These are phyloP conservation scores for Centaurea solstitialis DNA, from an alignment of 129 eudicot species.

Conservation along the genomic window DNA sequence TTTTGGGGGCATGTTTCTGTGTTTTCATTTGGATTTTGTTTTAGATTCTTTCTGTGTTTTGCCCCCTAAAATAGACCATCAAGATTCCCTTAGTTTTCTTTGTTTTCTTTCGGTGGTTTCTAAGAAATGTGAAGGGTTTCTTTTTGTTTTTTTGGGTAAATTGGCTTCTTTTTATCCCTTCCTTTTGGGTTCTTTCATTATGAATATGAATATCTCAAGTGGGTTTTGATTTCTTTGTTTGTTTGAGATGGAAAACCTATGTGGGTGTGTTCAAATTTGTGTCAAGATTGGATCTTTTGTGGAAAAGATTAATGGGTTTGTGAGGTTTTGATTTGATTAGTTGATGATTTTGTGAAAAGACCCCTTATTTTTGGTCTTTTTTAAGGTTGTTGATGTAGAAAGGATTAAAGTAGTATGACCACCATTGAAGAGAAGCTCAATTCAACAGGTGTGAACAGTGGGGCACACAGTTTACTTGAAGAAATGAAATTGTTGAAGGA, in stretches of 20 bases:
- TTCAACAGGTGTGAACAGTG: slow-evolving; percentile 59
- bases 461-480: slow-evolving; percentile 64
- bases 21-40: slow-evolving; percentile 50
- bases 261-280: slow-evolving; percentile 13
- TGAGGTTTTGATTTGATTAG: slow-evolving; percentile 9
- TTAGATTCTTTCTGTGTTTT: slow-evolving; percentile 37
- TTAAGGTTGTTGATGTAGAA: slow-evolving; percentile 28
- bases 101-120: slow-evolving; percentile 30
- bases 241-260: neutral
- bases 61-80: slow-evolving; percentile 36
- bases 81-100: slow-evolving; percentile 32
- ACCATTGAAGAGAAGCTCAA: slow-evolving; percentile 74
- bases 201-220: neutral
- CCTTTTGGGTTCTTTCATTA: neutral
- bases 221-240: slow-evolving; percentile 3
- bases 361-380: slow-evolving; percentile 6
- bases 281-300: slow-evolving; percentile 30
- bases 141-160: slow-evolving; percentile 6
- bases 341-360: slow-evolving; percentile 20
- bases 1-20: slow-evolving; percentile 61
- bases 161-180: neutral
- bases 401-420: slow-evolving; percentile 38
- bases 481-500: slow-evolving; percentile 90
- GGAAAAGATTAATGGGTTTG: slow-evolving; percentile 20
- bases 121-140: slow-evolving; percentile 23